Conservation (phyloP, 2,329 filamentous ascomycete species). For the Colletotrichum acutatum region DNA sequence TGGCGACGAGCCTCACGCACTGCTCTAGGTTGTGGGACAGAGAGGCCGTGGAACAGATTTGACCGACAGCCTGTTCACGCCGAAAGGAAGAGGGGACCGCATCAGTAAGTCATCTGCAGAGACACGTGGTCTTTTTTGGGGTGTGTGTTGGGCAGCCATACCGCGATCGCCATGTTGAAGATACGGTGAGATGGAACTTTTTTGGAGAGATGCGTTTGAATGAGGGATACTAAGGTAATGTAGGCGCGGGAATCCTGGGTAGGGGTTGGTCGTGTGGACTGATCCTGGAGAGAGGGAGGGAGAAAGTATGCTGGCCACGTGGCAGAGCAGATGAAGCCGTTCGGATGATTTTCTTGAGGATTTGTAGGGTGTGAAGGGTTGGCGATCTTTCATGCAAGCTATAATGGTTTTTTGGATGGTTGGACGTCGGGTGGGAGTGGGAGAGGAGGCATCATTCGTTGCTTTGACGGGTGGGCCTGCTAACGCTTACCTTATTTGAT, state of each 20-base stretch:
- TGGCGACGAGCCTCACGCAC: slow-evolving; percentile 77
- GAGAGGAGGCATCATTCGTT: neutral
- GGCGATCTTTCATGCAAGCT: slow-evolving; percentile 9
- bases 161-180: slow-evolving; percentile 43
- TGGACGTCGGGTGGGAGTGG: neutral
- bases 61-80: slow-evolving; percentile 78
- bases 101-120: slow-evolving; percentile 10
- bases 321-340: neutral
- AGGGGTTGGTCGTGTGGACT: neutral
- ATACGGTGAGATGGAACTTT: neutral
- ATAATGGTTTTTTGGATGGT: neutral
- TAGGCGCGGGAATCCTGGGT: neutral
- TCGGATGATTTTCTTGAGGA: neutral
- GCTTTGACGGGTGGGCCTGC: neutral
- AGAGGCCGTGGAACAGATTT: slow-evolving; percentile 86
- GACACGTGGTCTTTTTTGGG: slow-evolving; percentile 1
- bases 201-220: neutral
- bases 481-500: slow-evolving; percentile 32
- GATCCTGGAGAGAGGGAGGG: neutral
- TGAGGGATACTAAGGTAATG: neutral
- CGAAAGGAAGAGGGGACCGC: neutral
- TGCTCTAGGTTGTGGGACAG: slow-evolving; percentile 83
- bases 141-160: slow-evolving; percentile 31
- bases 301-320: slow-evolving; percentile 9
- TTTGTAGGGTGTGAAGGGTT: neutral